Conservation (phyloP, 2,329 filamentous ascomycete species). For the Diaporthe australafricana region DNA sequence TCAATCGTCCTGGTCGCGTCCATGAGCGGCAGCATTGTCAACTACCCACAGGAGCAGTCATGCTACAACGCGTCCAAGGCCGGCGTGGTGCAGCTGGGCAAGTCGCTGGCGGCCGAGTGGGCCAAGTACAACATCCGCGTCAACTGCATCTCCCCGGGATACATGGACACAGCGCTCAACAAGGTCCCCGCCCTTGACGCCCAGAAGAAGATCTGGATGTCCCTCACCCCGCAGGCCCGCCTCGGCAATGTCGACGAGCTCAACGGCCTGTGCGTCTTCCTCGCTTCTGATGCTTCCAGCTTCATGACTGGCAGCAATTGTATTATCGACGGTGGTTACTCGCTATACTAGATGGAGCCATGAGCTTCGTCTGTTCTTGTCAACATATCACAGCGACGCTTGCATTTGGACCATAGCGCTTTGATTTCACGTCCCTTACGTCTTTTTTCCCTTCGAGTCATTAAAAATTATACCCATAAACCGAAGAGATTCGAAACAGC, state of each 20-base stretch:
- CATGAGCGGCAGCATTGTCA: constrained; percentile 87
- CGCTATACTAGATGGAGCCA: constrained; percentile 62
- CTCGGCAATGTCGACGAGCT: constrained; percentile 80
- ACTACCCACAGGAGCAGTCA: constrained; percentile 86
- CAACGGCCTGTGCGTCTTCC: constrained; percentile 81
- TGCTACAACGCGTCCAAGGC: constrained; percentile 90
- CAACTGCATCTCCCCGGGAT: constrained; percentile 86
- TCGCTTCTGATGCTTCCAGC: constrained; percentile 76
- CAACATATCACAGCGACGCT: not conserved
- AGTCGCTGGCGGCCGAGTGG: constrained; percentile 87
- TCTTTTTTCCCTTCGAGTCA: too few species aligned
- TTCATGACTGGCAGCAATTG: constrained; percentile 85
- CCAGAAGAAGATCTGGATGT: constrained; percentile 85
- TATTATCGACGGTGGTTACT: constrained; percentile 78
- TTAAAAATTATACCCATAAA: too few species aligned
- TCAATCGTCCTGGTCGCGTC: constrained; percentile 82
- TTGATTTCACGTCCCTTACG: not conserved
- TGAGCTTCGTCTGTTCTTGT: not conserved
- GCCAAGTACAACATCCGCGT: constrained; percentile 83
- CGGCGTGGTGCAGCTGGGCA: constrained; percentile 81
- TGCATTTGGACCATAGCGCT: not conserved
- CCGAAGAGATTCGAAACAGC: too few species aligned
- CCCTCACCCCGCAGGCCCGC: constrained; percentile 78
- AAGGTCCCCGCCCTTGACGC: constrained; percentile 81
- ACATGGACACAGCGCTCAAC: constrained; percentile 89